Evolutionary conservation across 2,329 filamentous ascomycete genomes (phyloP), one percentile per base, ranked within the genome.

Genomic region (Alternaria dauci): DNA sequence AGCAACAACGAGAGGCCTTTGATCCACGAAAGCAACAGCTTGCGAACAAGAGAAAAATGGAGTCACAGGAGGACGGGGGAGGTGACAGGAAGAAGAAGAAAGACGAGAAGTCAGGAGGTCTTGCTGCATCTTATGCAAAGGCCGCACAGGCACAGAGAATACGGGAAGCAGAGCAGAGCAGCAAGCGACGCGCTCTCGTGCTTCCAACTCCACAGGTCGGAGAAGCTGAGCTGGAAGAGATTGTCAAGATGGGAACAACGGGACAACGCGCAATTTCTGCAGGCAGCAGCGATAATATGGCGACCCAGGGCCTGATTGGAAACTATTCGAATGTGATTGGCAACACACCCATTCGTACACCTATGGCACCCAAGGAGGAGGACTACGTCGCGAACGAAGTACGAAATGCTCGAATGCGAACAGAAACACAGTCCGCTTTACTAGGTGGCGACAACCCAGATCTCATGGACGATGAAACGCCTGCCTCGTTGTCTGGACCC

Each of bases 311-410:
- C 5, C 84, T 99, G 46, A 87, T 98, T 59, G 93, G 92, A 67
- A 92, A 93, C 69, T 99, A 99, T 78, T 88, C 91, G 16, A 89
- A 87, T 39, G 87, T 97, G 53, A 91, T 95, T 74, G 89, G 88
- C 55, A 89, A 86, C 60, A 94, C 93, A 12, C 95, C 95, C 0
- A 96, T 99, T 63, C 89, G 95, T 64, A 99, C 95, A 5, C 95
- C 95, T 4, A 89, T 90, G 78, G 95, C 94, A 4, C 91, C 95
- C 0, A 91, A 93, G 48, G 92, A 97, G 76, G 94, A 99, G 76
- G 95, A 99, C 72, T 90, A 93, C 67, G 95, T 99, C 60, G 93
- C 94, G 67, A 99, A 98, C 76, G 95, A 99, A 79, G 94, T 98
- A 64, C 89, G 90, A 59, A 98, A 99, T 76, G 97, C 97, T 48